These are phyloP conservation scores for Tripterygium wilfordii DNA, from an alignment of 177 flowering plant species.

Conservation along the genomic window DNA sequence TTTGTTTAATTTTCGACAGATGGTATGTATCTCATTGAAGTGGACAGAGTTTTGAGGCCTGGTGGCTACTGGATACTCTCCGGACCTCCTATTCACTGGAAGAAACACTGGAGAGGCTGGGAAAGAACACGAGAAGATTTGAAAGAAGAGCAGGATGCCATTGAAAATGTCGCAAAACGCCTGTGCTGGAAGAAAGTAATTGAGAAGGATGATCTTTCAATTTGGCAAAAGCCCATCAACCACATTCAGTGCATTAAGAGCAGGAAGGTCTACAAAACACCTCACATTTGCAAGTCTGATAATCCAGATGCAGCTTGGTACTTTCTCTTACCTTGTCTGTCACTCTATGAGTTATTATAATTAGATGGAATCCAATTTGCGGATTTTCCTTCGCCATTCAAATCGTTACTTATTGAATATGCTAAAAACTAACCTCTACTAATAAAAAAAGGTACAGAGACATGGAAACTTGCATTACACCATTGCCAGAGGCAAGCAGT, in stretches of 20 bases:
- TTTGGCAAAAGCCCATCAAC: slow-evolving; percentile 86
- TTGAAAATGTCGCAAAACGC: slow-evolving; percentile 60
- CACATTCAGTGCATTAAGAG: slow-evolving; percentile 61
- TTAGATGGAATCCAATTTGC: no score
- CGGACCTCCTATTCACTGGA: slow-evolving; percentile 87
- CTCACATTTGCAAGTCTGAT: slow-evolving; percentile 74
- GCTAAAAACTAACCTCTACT: no score
- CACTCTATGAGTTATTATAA: neutral
- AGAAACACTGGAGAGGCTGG: slow-evolving; percentile 86
- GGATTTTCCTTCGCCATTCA: no score
- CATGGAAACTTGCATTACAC: slow-evolving; percentile 84
- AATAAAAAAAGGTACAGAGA: slow-evolving; percentile 52
- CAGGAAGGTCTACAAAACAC: slow-evolving; percentile 36
- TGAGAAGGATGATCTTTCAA: slow-evolving; percentile 67
- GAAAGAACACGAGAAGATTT: slow-evolving; percentile 81
- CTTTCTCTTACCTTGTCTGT: neutral
- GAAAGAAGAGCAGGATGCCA: slow-evolving; percentile 72
- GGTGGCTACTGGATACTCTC: slow-evolving; percentile 96
- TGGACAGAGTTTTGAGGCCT: slow-evolving; percentile 81
- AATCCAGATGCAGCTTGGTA: slow-evolving; percentile 77
- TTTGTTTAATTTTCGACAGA: slow-evolving; percentile 27
- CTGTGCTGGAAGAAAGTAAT: slow-evolving; percentile 82
- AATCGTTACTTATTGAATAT: no score
- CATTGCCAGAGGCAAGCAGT: slow-evolving; percentile 65
- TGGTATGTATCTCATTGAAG: slow-evolving; percentile 75